Evolutionary conservation across 1,284 basidiomycete genomes (phyloP).

Genomic region (Fomes fomentarius): DNA sequence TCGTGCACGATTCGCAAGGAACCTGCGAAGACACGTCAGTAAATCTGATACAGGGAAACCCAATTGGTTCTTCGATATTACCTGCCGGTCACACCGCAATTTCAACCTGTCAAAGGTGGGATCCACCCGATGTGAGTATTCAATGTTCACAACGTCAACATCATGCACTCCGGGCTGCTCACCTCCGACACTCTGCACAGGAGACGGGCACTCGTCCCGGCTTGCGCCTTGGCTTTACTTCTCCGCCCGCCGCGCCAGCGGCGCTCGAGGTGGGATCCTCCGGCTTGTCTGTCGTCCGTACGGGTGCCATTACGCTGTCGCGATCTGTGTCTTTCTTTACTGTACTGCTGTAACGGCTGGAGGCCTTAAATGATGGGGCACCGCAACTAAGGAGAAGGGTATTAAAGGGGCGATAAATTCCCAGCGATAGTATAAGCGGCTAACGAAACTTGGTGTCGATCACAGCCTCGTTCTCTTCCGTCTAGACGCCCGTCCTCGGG

Average conservation of each 20-base stretch:
- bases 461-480: background rate
- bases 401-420: background rate
- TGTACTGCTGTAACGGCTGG: too few species aligned
- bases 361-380: background rate
- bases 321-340: background rate
- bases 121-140: too few species aligned
- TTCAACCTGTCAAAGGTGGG: conserved; percentile 69
- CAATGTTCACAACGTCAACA: background rate
- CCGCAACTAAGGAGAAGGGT: background rate
- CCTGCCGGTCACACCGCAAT: conserved; percentile 72
- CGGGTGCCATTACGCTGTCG: conserved; percentile 18
- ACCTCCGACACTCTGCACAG: conserved; percentile 74
- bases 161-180: conserved; percentile 5
- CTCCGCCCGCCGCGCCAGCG: conserved; percentile 9
- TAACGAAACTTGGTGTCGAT: background rate
- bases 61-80: too few species aligned
- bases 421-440: background rate
- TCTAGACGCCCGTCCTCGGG: background rate
- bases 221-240: conserved; percentile 37
- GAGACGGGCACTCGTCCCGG: conserved; percentile 62
- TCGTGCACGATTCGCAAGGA: conserved; percentile 63
- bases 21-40: conserved; percentile 11
- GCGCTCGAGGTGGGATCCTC: conserved; percentile 1
- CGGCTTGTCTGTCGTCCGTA: conserved; percentile 20
- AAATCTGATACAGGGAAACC: too few species aligned